These are phyloP conservation scores for Globisporangium yorkense DNA, from an alignment of 352 stramenopile species.

Conservation along the genomic window DNA sequence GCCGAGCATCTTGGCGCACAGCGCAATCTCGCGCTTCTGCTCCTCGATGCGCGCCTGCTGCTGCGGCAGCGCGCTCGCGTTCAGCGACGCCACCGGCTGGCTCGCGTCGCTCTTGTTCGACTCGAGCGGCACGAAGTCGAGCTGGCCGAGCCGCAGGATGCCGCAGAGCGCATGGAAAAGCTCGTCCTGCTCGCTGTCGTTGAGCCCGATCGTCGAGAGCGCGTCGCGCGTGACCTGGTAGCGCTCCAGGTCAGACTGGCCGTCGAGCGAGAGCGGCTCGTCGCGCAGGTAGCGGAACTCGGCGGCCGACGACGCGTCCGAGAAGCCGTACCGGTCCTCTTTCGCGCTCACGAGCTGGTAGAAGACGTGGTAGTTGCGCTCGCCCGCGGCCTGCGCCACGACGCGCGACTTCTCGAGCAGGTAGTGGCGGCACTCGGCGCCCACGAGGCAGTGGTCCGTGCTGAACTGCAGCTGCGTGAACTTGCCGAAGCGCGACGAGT, in stretches of 20 bases:
- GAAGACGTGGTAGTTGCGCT: slow-evolving; percentile 99
- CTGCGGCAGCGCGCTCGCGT: slow-evolving; percentile 9
- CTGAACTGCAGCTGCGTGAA: slow-evolving; percentile 94
- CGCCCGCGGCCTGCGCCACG: slow-evolving; percentile 80
- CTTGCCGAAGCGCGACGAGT: slow-evolving; percentile 95
- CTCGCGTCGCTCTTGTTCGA: slow-evolving; percentile 74
- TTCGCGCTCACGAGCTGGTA: slow-evolving; percentile 90
- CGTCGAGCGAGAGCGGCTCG: slow-evolving; percentile 62
- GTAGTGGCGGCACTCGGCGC: slow-evolving; percentile 90
- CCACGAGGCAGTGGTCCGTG: slow-evolving; percentile 75
- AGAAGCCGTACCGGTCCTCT: slow-evolving; percentile 52
- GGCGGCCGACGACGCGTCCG: slow-evolving; percentile 33
- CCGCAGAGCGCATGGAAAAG: slow-evolving; percentile 66
- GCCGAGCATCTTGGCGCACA: slow-evolving; percentile 58
- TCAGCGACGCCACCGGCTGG: slow-evolving; percentile 50
- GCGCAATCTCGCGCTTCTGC: slow-evolving; percentile 56
- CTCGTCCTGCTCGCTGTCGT: slow-evolving; percentile 60
- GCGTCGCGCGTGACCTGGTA: slow-evolving; percentile 82
- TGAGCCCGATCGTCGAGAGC: slow-evolving; percentile 72
- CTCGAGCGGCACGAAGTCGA: slow-evolving; percentile 74
- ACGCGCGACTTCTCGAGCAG: slow-evolving; percentile 97
- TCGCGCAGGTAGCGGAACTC: slow-evolving; percentile 72
- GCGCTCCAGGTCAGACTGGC: slow-evolving; percentile 58
- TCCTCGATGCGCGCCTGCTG: slow-evolving; percentile 33
- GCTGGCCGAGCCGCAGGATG: slow-evolving; percentile 76